Conservation (phyloP, 768 basidiomycete species). For the Trametes cingulata region DNA sequence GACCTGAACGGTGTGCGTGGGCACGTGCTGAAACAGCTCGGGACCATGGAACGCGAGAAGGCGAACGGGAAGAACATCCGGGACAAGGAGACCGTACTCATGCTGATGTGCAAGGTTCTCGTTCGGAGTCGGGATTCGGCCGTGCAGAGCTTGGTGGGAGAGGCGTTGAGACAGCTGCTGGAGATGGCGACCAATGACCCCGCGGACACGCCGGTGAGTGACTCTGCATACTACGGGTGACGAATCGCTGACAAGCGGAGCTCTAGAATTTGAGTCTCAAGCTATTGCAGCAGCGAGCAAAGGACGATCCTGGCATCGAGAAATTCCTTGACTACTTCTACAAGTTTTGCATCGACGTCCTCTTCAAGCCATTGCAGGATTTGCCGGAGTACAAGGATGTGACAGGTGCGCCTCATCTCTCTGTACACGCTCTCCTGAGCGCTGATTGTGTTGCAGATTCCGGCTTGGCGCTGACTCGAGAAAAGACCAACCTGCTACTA, state of each 20-base stretch:
- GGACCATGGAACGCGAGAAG: constrained; percentile 68
- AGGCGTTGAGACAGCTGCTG: constrained; percentile 79
- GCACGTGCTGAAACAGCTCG: constrained; percentile 81
- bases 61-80: constrained; percentile 58
- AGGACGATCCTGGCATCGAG: constrained; percentile 86
- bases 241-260: neutral
- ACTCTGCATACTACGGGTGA: neutral
- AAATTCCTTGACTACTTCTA: constrained; percentile 94
- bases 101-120: constrained; percentile 75
- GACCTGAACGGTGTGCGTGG: constrained; percentile 84
- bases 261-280: constrained; percentile 38
- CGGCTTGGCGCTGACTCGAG: constrained; percentile 59
- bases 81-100: constrained; percentile 72
- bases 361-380: constrained; percentile 78
- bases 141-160: constrained; percentile 88
- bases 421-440: constrained; percentile 13
- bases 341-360: constrained; percentile 71
- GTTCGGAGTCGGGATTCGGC: constrained; percentile 81
- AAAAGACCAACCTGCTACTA: constrained; percentile 80
- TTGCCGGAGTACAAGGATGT: constrained; percentile 67
- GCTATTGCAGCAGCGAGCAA: constrained; percentile 51
- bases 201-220: constrained; percentile 24
- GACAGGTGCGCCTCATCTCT: constrained; percentile 41
- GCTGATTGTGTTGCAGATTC: constrained; percentile 41
- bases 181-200: constrained; percentile 56